Evolutionary conservation across 139 green algal genomes (phyloP), one percentile per base, ranked within the genome.

Genomic region (Parachlorella kessleri): DNA sequence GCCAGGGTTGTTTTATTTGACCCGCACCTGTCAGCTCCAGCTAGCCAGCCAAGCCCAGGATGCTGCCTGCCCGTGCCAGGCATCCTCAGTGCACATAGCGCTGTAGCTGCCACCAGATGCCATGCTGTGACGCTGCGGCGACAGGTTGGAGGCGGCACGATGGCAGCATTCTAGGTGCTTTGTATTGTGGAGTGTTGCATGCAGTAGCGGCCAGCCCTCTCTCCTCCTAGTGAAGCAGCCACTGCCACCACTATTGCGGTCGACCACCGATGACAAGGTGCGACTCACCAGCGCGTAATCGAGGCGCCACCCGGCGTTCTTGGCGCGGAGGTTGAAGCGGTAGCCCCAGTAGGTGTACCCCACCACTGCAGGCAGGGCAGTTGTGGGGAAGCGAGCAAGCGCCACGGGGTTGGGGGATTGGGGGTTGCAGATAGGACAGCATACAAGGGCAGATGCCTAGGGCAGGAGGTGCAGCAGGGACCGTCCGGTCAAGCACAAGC

Each of bases 291-390:
- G 72, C 38, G 90, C 91, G 75, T 95, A 96, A 74, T 96, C 92
- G 39, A 96, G 76, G 9, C 92, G 79, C 92, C 92, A 96, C 14
- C 92, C 92, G 18, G 78, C 85, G 70, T 88, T 89, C 55, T 82
- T 77, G 30, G 76, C 85, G 2, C 87, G 72, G 14, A 59, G 41
- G 63, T 88, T 88, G 65, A 85, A 83, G 9, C 77, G 70, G 74
- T 90, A 88, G 3, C 75, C 85, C 82, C 86, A 95, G 85, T 94
- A 95, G 18, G 91, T 95, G 86, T 95, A 95, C 1, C 66, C 89
- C 24, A 85, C 73, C 0, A 88, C 70, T 14, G 10, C 48, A 59
- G 48, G n/a, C n/a, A n/a, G n/a, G n/a, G n/a, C n/a, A n/a, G n/a
- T n/a, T n/a, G n/a, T n/a, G n/a, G n/a, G n/a, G n/a, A n/a, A n/a